Evolutionary conservation across 2,329 filamentous ascomycete genomes (phyloP).

Genomic region (Pseudogymnoascus sp.): DNA sequence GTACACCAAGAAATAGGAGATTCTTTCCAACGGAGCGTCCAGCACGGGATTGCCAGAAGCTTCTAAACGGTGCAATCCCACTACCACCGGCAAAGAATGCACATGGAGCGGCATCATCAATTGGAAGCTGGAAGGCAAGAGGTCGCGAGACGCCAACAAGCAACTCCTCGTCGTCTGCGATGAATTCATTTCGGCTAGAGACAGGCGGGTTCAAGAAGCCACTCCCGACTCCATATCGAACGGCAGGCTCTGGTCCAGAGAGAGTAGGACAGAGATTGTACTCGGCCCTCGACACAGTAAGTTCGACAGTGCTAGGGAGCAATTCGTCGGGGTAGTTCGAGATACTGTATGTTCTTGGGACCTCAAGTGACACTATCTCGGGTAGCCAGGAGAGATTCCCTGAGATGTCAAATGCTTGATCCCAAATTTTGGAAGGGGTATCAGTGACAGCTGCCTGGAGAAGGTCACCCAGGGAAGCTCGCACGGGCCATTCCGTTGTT

Average conservation of each 20-base stretch:
- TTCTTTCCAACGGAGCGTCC: constrained; percentile 36
- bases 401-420: constrained; percentile 38
- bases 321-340: constrained; percentile 42
- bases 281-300: constrained; percentile 44
- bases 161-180: constrained; percentile 37
- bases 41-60: constrained; percentile 44
- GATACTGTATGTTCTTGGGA: constrained; percentile 46
- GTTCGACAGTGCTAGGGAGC: constrained; percentile 41
- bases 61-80: constrained; percentile 45
- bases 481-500: constrained; percentile 43
- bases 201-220: constrained; percentile 46
- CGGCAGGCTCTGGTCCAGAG: constrained; percentile 7
- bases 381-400: constrained; percentile 35
- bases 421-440: constrained; percentile 41
- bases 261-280: constrained; percentile 37
- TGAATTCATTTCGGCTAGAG: constrained; percentile 31
- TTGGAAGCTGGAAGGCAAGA: constrained; percentile 42
- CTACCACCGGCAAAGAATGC: constrained; percentile 46
- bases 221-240: constrained; percentile 41
- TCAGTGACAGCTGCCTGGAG: constrained; percentile 41
- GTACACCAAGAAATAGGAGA: constrained; percentile 43
- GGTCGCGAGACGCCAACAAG: constrained; percentile 45
- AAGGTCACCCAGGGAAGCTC: constrained; percentile 42
- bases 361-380: constrained; percentile 40
- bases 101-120: constrained; percentile 41